Evolutionary conservation across 768 basidiomycete species (phyloP).

Genomic region (Leccinum pellstonianum): DNA sequence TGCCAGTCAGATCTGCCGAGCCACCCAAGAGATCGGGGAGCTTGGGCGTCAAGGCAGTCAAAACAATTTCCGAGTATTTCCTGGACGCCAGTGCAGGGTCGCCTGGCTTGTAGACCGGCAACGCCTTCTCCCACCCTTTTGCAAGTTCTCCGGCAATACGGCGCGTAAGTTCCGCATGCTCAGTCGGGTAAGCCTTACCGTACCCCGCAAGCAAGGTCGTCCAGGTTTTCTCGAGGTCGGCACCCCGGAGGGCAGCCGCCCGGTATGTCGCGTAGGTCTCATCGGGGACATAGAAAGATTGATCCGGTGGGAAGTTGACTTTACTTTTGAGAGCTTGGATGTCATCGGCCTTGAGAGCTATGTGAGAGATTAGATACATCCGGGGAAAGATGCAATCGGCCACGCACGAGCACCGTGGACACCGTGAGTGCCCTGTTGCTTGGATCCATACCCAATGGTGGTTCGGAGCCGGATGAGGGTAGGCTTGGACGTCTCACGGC

Average conservation of each 20-base stretch:
- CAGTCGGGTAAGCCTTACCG: slow-evolving; percentile 73
- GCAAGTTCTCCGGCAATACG: slow-evolving; percentile 84
- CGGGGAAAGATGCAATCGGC: neutral
- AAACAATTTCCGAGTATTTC: slow-evolving; percentile 88
- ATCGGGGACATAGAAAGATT: slow-evolving; percentile 75
- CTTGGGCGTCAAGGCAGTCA: slow-evolving; percentile 68
- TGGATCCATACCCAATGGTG: slow-evolving; percentile 93
- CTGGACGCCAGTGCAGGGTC: slow-evolving; percentile 89
- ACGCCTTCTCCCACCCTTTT: slow-evolving; percentile 77
- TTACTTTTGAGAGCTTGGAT: slow-evolving; percentile 79
- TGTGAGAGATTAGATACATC: slow-evolving; percentile 8
- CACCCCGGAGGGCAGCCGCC: slow-evolving; percentile 68
- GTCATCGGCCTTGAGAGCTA: slow-evolving; percentile 92
- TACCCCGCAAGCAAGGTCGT: slow-evolving; percentile 65
- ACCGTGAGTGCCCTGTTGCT: slow-evolving; percentile 89
- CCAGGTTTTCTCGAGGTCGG: slow-evolving; percentile 74
- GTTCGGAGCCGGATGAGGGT: slow-evolving; percentile 85
- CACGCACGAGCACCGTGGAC: slow-evolving; percentile 90
- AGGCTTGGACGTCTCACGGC: slow-evolving; percentile 76
- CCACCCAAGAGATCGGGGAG: slow-evolving; percentile 88
- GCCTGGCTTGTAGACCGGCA: slow-evolving; percentile 81
- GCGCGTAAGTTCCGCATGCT: slow-evolving; percentile 83
- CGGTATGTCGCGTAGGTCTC: slow-evolving; percentile 69
- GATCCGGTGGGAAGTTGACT: slow-evolving; percentile 76
- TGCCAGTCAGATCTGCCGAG: slow-evolving; percentile 89